These are phyloP conservation scores for Leptographium procerum DNA, from an alignment of 2,329 filamentous ascomycete species.

Conservation along the genomic window DNA sequence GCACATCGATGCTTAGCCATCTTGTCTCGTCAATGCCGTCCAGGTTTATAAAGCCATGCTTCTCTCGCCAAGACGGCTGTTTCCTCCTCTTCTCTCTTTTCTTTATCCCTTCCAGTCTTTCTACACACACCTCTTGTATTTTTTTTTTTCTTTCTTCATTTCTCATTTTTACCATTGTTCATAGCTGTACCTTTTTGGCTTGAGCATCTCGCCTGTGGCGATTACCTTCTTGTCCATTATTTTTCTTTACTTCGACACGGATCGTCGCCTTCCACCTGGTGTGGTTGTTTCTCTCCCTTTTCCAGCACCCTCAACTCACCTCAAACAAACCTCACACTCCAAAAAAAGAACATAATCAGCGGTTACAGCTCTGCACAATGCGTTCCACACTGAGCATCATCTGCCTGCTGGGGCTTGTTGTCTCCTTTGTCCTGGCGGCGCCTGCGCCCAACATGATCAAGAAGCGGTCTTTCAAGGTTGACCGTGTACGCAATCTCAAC, in stretches of 20 bases:
- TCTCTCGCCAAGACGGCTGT: background rate
- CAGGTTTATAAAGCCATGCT: background rate
- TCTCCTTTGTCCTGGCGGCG: conserved; percentile 30
- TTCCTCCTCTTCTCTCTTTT: background rate
- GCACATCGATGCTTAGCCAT: background rate
- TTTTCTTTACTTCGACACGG: no score
- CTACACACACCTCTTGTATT: background rate
- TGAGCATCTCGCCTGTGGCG: conserved; percentile 6
- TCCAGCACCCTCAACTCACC: background rate
- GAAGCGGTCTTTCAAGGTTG: conserved; percentile 51
- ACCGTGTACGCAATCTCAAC: conserved; percentile 42
- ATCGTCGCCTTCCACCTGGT: conserved; percentile 16
- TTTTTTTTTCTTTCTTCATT: background rate
- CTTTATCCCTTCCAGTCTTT: background rate
- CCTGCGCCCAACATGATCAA: conserved; percentile 31
- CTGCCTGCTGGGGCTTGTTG: conserved; percentile 35
- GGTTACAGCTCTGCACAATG: conserved; percentile 12
- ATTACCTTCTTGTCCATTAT: background rate
- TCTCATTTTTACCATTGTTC: background rate
- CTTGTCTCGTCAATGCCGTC: background rate
- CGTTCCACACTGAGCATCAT: conserved; percentile 16
- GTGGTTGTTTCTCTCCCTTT: conserved; percentile 12
- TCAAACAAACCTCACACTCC: conserved; percentile 4
- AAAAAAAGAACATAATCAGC: background rate
- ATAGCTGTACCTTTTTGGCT: background rate